A percentile compares a stretch with the other conserved stretches of the same genome.
Evolutionary conservation across 1,139 yeast genomes (phyloP).

Genomic region (Saccharomycopsis hybrid): DNA sequence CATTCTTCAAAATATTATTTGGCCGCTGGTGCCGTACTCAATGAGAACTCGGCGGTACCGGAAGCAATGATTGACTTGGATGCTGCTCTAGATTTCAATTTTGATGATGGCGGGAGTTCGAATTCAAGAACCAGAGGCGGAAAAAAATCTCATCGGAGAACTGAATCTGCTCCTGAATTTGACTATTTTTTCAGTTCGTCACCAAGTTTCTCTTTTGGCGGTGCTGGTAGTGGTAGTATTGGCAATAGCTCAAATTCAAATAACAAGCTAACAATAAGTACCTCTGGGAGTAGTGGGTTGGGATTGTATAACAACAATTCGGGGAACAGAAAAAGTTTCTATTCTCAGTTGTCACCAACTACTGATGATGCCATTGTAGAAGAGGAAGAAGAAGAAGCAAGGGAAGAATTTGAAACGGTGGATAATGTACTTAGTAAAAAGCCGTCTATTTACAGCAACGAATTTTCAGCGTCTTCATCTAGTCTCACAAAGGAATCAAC

Average conservation of each 20-base stretch:
- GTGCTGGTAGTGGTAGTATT: neutral
- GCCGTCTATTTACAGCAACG: conserved; percentile 15
- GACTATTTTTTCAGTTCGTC: conserved; percentile 26
- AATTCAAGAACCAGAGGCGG: conserved; percentile 10
- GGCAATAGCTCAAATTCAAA: neutral
- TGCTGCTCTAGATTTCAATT: conserved; percentile 39
- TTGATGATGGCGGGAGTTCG: no score
- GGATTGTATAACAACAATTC: conserved; percentile 10
- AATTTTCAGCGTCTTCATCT: conserved; percentile 10
- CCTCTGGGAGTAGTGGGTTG: conserved; percentile 5
- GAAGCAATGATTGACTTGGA: conserved; percentile 61
- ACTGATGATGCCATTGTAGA: conserved; percentile 29
- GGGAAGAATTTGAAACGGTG: conserved; percentile 1
- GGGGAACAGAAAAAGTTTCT: conserved; percentile 16
- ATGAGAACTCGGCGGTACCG: conserved; percentile 39
- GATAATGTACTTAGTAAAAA: conserved; percentile 8
- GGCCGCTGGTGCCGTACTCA: conserved; percentile 23
- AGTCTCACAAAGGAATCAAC: conserved; percentile 14
- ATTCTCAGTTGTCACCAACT: conserved; percentile 16
- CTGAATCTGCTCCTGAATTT: conserved; percentile 45
- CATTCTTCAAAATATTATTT: conserved; percentile 16
- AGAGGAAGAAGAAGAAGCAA: conserved; percentile 29
- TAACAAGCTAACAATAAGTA: neutral
- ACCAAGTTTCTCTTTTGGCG: conserved; percentile 19
- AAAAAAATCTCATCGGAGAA: conserved; percentile 33